These are phyloP conservation scores for Podaxis mareebaensis DNA, from an alignment of 768 basidiomycete species.

Conservation along the genomic window DNA sequence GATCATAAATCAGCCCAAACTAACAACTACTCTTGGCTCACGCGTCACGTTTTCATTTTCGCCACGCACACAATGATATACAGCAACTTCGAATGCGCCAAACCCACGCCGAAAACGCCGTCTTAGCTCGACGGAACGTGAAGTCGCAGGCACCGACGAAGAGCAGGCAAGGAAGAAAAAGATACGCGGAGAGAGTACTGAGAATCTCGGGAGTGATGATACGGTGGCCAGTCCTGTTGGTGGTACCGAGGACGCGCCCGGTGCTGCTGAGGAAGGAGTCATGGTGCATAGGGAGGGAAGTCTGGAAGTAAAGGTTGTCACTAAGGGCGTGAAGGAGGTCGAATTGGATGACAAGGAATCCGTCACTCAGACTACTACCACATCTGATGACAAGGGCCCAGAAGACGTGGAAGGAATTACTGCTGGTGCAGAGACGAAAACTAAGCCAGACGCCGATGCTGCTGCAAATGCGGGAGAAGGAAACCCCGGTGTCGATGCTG, in stretches of 20 bases:
- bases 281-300: slow-evolving; percentile 16
- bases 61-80: not conserved
- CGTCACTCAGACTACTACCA: not conserved
- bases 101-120: slow-evolving; percentile 68
- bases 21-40: slow-evolving; percentile 14
- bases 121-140: slow-evolving; percentile 49
- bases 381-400: slow-evolving; percentile 2
- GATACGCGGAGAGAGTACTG: slow-evolving; percentile 34
- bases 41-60: slow-evolving; percentile 1
- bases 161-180: slow-evolving; percentile 44
- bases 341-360: slow-evolving; percentile 62
- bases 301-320: slow-evolving; percentile 37
- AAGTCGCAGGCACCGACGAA: slow-evolving; percentile 39
- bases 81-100: slow-evolving; percentile 77
- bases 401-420: slow-evolving; percentile 41
- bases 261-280: slow-evolving; percentile 21
- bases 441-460: not conserved
- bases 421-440: not conserved
- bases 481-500: not conserved
- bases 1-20: not conserved
- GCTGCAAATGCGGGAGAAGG: not conserved
- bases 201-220: slow-evolving; percentile 25
- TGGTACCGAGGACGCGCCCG: slow-evolving; percentile 16
- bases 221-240: not conserved
- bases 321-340: slow-evolving; percentile 65